These are phyloP conservation scores for Cicer judaicum DNA, from an alignment of 306 rosid genomes.

Conservation along the genomic window DNA sequence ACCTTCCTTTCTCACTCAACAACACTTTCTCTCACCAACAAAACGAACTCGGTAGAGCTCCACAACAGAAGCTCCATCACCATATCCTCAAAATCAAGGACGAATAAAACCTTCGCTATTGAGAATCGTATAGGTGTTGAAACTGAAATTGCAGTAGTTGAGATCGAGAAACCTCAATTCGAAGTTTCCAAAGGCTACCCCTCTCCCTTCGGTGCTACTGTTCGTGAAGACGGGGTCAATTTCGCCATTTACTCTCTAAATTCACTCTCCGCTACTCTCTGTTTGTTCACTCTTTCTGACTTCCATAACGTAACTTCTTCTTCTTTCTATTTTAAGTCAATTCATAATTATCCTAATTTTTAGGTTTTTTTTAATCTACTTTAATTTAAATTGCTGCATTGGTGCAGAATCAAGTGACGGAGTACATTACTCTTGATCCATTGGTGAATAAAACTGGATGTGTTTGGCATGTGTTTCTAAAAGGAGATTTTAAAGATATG, in stretches of 20 bases:
- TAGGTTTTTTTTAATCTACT: not conserved
- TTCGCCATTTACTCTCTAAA: conserved; percentile 74
- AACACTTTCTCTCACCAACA: conserved; percentile 10
- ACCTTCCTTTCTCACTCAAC: conserved; percentile 34
- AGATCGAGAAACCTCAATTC: conserved; percentile 49
- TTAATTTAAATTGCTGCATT: not conserved
- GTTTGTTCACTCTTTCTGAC: conserved; percentile 69
- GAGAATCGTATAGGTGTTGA: conserved; percentile 27
- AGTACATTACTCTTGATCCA: conserved; percentile 72
- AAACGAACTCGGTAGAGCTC: not conserved
- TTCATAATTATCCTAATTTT: not conserved
- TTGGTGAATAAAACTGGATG: conserved; percentile 72
- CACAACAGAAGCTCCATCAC: not conserved
- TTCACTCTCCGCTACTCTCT: conserved; percentile 73
- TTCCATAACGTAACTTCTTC: conserved; percentile 56
- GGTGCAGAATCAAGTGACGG: conserved; percentile 68
- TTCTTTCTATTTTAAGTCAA: not conserved
- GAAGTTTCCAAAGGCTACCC: conserved; percentile 62
- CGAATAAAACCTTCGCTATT: conserved; percentile 5
- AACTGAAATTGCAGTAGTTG: conserved; percentile 46
- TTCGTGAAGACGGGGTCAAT: conserved; percentile 71
- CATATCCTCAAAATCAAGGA: not conserved
- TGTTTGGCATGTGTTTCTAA: conserved; percentile 87
- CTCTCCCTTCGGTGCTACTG: conserved; percentile 71
- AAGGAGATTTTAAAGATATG: conserved; percentile 80